A percentile compares a stretch with the other conserved stretches of the same genome.
Evolutionary conservation across 2,329 filamentous ascomycete species (phyloP).

Genomic region (Alternaria hordeiaustralica): DNA sequence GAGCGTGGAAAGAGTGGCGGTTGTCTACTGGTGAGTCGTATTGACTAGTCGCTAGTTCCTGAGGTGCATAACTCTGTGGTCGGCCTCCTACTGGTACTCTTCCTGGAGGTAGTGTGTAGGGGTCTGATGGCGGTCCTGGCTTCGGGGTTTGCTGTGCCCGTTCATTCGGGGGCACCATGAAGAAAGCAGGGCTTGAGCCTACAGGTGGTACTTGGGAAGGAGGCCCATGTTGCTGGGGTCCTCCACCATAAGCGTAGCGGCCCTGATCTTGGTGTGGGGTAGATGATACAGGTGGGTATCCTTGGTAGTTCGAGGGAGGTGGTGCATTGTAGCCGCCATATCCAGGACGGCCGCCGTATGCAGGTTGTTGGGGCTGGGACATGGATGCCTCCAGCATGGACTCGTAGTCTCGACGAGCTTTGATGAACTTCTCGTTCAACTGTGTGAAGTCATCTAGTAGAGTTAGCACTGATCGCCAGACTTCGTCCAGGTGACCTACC

Average conservation of each 20-base stretch:
- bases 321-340: constrained; percentile 45
- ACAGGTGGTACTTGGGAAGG: constrained; percentile 49
- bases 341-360: constrained; percentile 70
- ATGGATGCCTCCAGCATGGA: constrained; percentile 94
- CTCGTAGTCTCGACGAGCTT: constrained; percentile 95
- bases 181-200: constrained; percentile 46
- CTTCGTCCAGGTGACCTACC: constrained; percentile 58
- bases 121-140: constrained; percentile 38
- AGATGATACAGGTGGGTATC: constrained; percentile 44
- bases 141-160: constrained; percentile 40
- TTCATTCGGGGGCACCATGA: constrained; percentile 45
- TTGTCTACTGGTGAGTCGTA: constrained; percentile 57
- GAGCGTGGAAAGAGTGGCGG: constrained; percentile 48
- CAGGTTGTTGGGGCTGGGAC: constrained; percentile 85
- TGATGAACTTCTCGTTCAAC: constrained; percentile 99
- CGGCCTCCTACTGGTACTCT: constrained; percentile 40
- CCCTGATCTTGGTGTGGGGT: constrained; percentile 43
- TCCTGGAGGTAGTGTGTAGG: constrained; percentile 50
- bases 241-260: constrained; percentile 36
- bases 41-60: constrained; percentile 56
- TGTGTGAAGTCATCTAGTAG: constrained; percentile 91
- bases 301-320: constrained; percentile 36
- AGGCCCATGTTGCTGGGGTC: constrained; percentile 44
- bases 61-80: constrained; percentile 51
- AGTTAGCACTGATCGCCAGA: constrained; percentile 12